phyloP scores from a whole-genome alignment of 495 filamentous ascomycete species.

The Neurospora pannonica region DNA sequence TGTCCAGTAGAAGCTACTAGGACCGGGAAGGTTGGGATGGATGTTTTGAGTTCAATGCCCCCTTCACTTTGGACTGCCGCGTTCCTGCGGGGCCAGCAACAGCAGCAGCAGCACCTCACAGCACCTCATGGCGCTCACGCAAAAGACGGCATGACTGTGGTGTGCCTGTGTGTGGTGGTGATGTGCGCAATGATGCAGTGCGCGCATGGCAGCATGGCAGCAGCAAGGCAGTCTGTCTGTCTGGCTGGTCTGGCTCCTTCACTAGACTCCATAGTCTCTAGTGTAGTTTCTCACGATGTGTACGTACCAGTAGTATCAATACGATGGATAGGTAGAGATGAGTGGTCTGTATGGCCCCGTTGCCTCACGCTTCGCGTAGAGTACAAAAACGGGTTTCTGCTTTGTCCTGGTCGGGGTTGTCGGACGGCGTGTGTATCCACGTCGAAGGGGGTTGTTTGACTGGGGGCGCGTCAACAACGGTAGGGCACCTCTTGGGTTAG shows the following conservation, averaged over 20 bases:
- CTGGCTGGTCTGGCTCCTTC: background rate
- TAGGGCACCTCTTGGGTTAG: background rate
- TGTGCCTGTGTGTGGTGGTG: background rate
- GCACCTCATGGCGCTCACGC: background rate
- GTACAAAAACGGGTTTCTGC: slow-evolving; percentile 3
- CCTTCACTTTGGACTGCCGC: background rate
- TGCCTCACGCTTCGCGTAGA: background rate
- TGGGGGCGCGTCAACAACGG: background rate
- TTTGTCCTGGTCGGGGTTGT: background rate
- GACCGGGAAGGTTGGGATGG: background rate
- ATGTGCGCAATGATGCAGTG: background rate
- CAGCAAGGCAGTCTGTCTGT: background rate
- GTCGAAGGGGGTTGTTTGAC: background rate
- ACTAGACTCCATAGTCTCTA: background rate
- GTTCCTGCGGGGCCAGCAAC: background rate
- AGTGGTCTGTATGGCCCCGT: background rate
- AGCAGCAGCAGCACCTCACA: background rate
- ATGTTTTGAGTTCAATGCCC: background rate
- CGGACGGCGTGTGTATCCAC: background rate
- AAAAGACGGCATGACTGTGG: background rate
- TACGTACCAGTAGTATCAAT: background rate
- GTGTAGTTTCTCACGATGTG: background rate
- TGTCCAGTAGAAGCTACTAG: background rate
- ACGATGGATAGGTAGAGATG: background rate
- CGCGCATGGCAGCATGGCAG: background rate